Evolutionary conservation across 805 yeast species (phyloP).

Genomic region (Starmerella lactis-condensi): DNA sequence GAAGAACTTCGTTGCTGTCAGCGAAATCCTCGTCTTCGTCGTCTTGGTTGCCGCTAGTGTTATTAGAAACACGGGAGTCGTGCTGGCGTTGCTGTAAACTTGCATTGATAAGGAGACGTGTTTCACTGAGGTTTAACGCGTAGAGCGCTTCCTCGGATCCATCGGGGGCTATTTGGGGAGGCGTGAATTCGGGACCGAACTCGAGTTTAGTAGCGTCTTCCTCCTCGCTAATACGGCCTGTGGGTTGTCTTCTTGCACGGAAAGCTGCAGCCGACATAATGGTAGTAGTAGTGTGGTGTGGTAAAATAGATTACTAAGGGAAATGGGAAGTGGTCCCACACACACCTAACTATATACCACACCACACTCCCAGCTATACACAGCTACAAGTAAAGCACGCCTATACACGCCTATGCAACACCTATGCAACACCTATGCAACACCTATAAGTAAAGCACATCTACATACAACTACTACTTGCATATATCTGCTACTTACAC

Average conservation of each 20-base stretch:
- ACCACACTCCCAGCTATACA: no score
- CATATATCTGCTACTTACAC: background rate
- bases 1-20: constrained; percentile 39
- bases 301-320: no score
- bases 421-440: constrained; percentile 77
- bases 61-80: constrained; percentile 20
- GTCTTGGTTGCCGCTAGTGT: constrained; percentile 19
- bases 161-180: constrained; percentile 59
- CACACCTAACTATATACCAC: no score
- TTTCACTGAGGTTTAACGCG: constrained; percentile 76
- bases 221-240: constrained; percentile 33
- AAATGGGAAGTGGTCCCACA: no score
- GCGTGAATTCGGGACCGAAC: constrained; percentile 83
- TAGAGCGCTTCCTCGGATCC: constrained; percentile 62
- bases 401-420: constrained; percentile 54
- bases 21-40: constrained; percentile 20
- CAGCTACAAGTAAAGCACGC: constrained; percentile 58
- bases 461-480: constrained; percentile 30
- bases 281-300: no score
- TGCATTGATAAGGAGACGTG: constrained; percentile 73
- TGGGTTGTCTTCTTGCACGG: constrained; percentile 11
- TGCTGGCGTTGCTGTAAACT: constrained; percentile 55
- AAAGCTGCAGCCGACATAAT: constrained; percentile 13
- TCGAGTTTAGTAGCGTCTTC: constrained; percentile 78
- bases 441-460: constrained; percentile 35